phyloP scores from a whole-genome alignment of 192 early-diverging fungal species.

The Gonapodya prolifera region DNA sequence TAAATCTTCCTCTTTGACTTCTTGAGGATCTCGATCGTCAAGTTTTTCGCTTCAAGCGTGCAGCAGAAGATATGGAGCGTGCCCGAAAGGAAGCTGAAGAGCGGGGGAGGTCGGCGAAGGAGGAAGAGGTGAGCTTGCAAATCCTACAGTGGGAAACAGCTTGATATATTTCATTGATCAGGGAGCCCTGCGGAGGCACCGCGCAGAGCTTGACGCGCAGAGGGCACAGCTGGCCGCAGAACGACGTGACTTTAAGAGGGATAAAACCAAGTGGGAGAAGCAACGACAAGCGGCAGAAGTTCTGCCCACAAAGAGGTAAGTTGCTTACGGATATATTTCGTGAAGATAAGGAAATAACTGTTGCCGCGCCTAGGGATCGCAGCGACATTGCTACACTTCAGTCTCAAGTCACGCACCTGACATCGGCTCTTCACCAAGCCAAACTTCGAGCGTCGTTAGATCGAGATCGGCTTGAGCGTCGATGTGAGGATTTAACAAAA shows the following conservation, averaged over 20 bases:
- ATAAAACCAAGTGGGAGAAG: background rate
- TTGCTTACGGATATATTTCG: background rate
- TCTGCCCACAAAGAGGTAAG: background rate
- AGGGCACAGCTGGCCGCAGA: background rate
- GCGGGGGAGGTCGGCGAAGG: background rate
- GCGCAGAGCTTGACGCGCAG: background rate
- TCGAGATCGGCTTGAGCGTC: background rate
- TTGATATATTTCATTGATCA: background rate
- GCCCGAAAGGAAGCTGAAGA: background rate
- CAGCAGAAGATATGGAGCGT: background rate
- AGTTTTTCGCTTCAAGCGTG: background rate
- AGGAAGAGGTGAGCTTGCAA: background rate
- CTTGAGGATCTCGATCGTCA: background rate
- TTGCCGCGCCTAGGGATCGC: background rate
- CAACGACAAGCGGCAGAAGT: background rate
- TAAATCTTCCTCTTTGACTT: no score
- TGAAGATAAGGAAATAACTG: no score
- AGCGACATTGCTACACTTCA: background rate
- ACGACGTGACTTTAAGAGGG: background rate
- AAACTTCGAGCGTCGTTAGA: background rate
- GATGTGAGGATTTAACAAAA: background rate
- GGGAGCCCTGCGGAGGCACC: background rate
- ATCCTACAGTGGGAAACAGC: no score
- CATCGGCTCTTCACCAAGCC: background rate
- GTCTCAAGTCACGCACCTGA: background rate